Base-by-base conservation (phyloP, 345 rosid genomes). In the Gossypium sturtianum region DNA sequence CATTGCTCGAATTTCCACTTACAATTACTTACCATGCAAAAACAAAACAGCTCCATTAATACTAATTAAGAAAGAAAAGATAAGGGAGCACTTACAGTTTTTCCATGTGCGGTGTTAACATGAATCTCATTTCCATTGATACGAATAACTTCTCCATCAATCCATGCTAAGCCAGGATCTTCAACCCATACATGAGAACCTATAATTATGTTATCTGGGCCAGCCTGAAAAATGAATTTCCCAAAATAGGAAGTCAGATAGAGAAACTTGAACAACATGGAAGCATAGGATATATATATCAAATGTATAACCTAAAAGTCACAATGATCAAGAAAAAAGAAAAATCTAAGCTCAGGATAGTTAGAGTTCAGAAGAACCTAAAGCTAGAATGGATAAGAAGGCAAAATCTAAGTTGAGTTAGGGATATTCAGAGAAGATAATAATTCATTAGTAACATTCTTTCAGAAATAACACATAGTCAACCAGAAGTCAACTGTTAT, bases 101-200 rank as follows among this genome's bases (percentile, higher is more conserved):
- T 91, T 75, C 94, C 94, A 63, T 84, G 76, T 47, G 92, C 81
- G 61, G 86, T 77, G 52, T 84, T 80, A 59, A 90, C 93, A 81
- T 88, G 97, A 81, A 91, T 86, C 77, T 93, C 89, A 68, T 88
- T 91, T 27, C 92, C 93, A 38, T 74, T 87, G 74, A 93, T 89
- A 73, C 88, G 90, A 65, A 79, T 70, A 81, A 90, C 99, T 82
- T 91, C 97, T 63, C 98, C 99, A 85, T 91, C 94, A 82, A 89
- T 79, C 99, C 99, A 95, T 74, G 99, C 98, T 80, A 66, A 63
- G 19, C 4, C 83, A 45, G 97, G 88, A 75, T 93, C 93, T 84
- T 93, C 98, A 74, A 87, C 92, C 99, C 99, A 95, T 47, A 90
- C 98, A 83, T 93, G 97, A 85, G 98, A 93, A 75, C 98, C 99